Evolutionary conservation across 2,329 filamentous ascomycete genomes (phyloP).

Genomic region (Orbilia oligospora): DNA sequence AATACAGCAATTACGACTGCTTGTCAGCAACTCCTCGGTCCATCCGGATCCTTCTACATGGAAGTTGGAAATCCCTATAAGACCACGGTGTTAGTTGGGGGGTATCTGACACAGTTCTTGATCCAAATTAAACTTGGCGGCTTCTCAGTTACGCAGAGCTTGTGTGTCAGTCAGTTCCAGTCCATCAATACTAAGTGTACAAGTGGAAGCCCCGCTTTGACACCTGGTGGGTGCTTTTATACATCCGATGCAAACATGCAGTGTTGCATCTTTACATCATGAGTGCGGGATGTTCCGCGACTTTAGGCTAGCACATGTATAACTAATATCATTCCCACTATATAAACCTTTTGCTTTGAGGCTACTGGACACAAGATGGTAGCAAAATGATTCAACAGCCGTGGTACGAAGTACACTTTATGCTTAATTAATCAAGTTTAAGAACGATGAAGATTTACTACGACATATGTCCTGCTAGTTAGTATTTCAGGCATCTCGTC

Average conservation of each 20-base stretch:
- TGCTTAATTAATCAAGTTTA: too few relatives aligned
- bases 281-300: too few relatives aligned
- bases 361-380: too few relatives aligned
- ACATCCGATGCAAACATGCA: slow-evolving; percentile 18
- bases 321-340: too few relatives aligned
- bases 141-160: slow-evolving; percentile 8
- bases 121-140: slow-evolving; percentile 31
- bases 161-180: slow-evolving; percentile 16
- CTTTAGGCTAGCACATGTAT: too few relatives aligned
- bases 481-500: too few relatives aligned
- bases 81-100: slow-evolving; percentile 6
- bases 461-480: too few relatives aligned
- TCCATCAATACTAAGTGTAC: slow-evolving; percentile 19
- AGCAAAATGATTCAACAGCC: too few relatives aligned
- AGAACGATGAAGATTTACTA: too few relatives aligned
- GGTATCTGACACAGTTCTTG: slow-evolving; percentile 8
- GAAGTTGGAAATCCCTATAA: slow-evolving; percentile 22
- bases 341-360: too few relatives aligned
- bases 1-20: slow-evolving; percentile 19
- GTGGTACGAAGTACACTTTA: too few relatives aligned
- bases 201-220: slow-evolving; percentile 14
- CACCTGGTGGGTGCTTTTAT: slow-evolving; percentile 20
- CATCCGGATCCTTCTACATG: slow-evolving; percentile 15
- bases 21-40: slow-evolving; percentile 16
- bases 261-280: slow-evolving; percentile 28